Evolutionary conservation across 306 rosid species (phyloP), one percentile per base, ranked within the genome.

Genomic region (Lathyrus oleraceus): DNA sequence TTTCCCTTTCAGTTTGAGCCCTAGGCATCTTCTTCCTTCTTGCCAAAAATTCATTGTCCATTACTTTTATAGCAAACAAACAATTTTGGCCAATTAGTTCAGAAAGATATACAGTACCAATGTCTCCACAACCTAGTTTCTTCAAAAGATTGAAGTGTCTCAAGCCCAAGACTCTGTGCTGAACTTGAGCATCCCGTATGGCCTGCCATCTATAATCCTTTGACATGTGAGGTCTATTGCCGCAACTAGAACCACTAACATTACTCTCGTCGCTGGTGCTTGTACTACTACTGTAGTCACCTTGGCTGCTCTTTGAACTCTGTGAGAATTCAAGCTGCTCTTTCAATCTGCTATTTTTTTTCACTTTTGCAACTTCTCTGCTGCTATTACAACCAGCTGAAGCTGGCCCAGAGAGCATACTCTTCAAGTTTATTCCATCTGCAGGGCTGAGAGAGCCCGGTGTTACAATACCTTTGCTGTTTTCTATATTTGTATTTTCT

Each of bases 111-210:
- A 95, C 99, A 20, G 99, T 91, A 20, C 99, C 99, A 61, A 95
- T 95, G 85, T 95, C 99, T 70, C 99, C 99, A 71, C 96, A 95
- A 74, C 99, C 99, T 72, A 95, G 97, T 81, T 95, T 95, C 89
- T 83, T 91, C 82, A 95, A 76, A 79, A 95, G 99, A 81, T 95
- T 87, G 77, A 95, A 95, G 78, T 95, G 92, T 48, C 81, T 81
- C 82, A 95, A 82, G 76, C 95, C 82, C 78, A 95, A 77, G 53
- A 80, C 81, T 59, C 96, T 92, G 74, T 89, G 75, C 82, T 83
- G 93, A 81, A 87, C 76, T 65, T 71, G 81, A 62, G 84, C 92
- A 56, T 82, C 87, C 23, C 82, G 91, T 49, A 89, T 79, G 70
- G 99, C 99, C 78, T 89, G 85, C 99, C 99, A 95, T 73, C 97